These are phyloP conservation scores for Acacia acuminata DNA, from an alignment of 306 rosid genomes.

Conservation along the genomic window DNA sequence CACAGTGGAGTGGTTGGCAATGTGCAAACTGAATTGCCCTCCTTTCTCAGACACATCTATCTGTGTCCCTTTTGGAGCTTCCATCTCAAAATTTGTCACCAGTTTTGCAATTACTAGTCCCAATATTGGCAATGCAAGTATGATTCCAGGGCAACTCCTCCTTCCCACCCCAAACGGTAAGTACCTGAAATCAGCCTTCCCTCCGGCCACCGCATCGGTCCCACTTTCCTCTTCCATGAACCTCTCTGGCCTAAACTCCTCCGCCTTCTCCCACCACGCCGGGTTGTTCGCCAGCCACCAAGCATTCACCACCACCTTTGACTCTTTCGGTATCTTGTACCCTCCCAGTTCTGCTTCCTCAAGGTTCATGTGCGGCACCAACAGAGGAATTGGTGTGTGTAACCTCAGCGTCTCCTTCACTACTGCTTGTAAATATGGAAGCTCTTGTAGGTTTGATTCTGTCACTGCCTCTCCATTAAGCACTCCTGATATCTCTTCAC, in stretches of 20 bases:
- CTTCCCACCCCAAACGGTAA: conserved; percentile 86
- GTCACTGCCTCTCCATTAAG: conserved; percentile 58
- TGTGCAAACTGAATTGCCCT: conserved; percentile 78
- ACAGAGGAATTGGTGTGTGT: conserved; percentile 72
- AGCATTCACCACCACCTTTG: conserved; percentile 82
- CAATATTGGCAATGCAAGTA: conserved; percentile 81
- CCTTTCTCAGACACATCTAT: conserved; percentile 76
- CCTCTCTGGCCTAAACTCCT: conserved; percentile 81
- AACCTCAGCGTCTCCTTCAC: conserved; percentile 76
- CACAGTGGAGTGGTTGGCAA: conserved; percentile 70
- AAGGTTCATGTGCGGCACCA: conserved; percentile 94
- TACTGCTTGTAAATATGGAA: conserved; percentile 75
- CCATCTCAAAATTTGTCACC: conserved; percentile 64
- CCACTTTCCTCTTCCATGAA: conserved; percentile 68
- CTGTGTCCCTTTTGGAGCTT: conserved; percentile 45
- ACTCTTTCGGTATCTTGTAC: conserved; percentile 68
- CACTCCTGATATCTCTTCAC: conserved; percentile 60
- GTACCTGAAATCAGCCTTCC: conserved; percentile 71
- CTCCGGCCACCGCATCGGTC: conserved; percentile 65
- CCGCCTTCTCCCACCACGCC: conserved; percentile 69
- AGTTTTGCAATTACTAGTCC: conserved; percentile 65
- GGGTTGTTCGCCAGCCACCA: conserved; percentile 95
- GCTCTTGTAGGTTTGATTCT: conserved; percentile 61
- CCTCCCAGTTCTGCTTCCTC: conserved; percentile 79
- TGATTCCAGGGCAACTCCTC: conserved; percentile 87